Conservation (phyloP, 2,329 filamentous ascomycete genomes). For the Pochonia chlamydosporia region DNA sequence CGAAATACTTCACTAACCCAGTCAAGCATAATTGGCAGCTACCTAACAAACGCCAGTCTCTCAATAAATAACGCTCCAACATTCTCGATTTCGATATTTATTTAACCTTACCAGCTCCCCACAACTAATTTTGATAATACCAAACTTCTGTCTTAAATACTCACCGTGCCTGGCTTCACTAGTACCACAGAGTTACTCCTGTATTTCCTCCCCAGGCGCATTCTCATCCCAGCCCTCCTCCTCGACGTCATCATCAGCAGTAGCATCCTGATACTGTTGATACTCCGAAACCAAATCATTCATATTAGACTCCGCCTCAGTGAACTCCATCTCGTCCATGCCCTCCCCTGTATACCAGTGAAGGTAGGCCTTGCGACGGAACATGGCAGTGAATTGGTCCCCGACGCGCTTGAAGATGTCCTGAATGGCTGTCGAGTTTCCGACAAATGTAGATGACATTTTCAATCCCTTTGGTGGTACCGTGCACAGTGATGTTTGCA, state of each 20-base stretch:
- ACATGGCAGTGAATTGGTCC: conserved; percentile 99
- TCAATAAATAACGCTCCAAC: no score
- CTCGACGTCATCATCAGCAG: conserved; percentile 91
- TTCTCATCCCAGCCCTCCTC: conserved; percentile 67
- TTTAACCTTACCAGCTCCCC: no score
- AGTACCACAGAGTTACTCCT: no score
- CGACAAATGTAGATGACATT: conserved; percentile 98
- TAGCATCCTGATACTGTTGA: conserved; percentile 99
- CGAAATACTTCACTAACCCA: no score
- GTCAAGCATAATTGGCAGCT: no score
- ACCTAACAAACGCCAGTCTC: no score
- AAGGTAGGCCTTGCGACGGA: conserved; percentile 99
- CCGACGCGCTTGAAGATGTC: conserved; percentile 99
- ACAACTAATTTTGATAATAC: no score
- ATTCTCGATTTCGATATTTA: no score
- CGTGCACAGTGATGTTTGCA: conserved; percentile 97
- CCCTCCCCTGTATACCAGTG: conserved; percentile 99
- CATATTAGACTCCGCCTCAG: conserved; percentile 99
- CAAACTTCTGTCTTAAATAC: no score
- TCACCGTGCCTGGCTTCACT: no score
- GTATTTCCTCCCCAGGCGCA: conserved; percentile 62
- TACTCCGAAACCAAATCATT: conserved; percentile 99
- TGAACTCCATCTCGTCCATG: conserved; percentile 99
- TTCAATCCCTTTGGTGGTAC: conserved; percentile 95
- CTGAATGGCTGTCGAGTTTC: conserved; percentile 99